phyloP scores from a whole-genome alignment of 2,329 filamentous ascomycete genomes.

The Claviceps africana region DNA sequence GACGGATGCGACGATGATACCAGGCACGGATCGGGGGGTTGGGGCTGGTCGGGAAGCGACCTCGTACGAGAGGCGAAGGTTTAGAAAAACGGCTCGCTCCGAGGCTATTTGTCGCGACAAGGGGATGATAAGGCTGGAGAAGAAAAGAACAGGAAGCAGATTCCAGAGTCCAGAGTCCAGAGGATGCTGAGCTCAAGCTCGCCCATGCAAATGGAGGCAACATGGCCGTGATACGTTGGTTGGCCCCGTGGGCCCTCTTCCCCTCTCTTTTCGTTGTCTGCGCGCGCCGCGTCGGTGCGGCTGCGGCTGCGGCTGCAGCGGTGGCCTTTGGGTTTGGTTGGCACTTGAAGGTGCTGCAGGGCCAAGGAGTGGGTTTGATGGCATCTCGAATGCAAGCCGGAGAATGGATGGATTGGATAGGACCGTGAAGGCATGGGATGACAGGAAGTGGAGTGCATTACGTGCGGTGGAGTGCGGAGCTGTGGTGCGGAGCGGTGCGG shows the following conservation, averaged over 20 bases:
- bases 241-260: constrained; percentile 3
- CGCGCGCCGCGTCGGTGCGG: constrained; percentile 3
- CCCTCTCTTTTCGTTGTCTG: constrained; percentile 5
- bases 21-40: neutral
- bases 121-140: neutral
- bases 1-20: neutral
- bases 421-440: neutral
- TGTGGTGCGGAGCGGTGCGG: neutral
- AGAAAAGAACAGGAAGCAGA: neutral
- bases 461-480: constrained; percentile 6
- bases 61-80: constrained; percentile 5
- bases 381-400: constrained; percentile 2
- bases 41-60: constrained; percentile 5
- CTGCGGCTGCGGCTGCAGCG: too few relatives aligned
- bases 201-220: neutral
- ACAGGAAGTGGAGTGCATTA: constrained; percentile 4
- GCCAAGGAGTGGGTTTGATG: constrained; percentile 9
- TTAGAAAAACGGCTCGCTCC: too few relatives aligned
- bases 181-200: neutral
- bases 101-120: neutral
- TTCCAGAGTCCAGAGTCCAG: neutral
- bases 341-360: constrained; percentile 7
- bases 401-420: neutral
- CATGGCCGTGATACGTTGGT: constrained; percentile 4
- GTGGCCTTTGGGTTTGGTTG: constrained; percentile 6